phyloP scores from a whole-genome alignment of 148 eudicot species.

The Limonium bicolor region DNA sequence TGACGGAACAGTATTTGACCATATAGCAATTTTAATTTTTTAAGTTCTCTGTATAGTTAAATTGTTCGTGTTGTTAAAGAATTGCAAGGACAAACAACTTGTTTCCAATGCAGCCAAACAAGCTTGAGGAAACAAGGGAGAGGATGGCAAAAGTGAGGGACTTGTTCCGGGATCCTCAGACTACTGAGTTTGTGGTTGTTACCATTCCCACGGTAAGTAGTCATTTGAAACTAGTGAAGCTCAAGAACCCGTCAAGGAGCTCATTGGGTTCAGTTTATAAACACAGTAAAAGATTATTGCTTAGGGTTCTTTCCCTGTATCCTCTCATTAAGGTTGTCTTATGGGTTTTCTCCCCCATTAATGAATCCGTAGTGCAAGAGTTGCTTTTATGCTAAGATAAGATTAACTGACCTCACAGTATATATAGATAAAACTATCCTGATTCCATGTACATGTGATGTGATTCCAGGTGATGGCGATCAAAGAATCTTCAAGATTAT shows the following conservation, averaged over 20 bases:
- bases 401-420: no score
- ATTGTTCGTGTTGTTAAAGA: neutral
- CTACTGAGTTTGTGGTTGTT: slow-evolving; percentile 94
- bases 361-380: no score
- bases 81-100: neutral
- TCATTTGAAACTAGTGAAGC: no score
- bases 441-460: no score
- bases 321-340: no score
- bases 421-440: no score
- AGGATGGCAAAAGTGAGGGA: slow-evolving; percentile 93
- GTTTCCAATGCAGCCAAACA: slow-evolving; percentile 35
- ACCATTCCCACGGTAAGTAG: slow-evolving; percentile 96
- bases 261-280: no score
- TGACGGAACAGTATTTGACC: slow-evolving; percentile 16
- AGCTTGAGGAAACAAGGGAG: slow-evolving; percentile 68
- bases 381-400: no score
- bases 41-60: neutral
- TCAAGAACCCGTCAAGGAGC: no score
- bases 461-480: slow-evolving; percentile 94
- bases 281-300: no score
- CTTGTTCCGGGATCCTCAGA: slow-evolving; percentile 75
- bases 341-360: no score
- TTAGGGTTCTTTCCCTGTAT: no score
- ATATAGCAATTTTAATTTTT: neutral
- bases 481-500: slow-evolving; percentile 84